phyloP scores from a whole-genome alignment of 306 rosid species.

The Trifolium repens region DNA sequence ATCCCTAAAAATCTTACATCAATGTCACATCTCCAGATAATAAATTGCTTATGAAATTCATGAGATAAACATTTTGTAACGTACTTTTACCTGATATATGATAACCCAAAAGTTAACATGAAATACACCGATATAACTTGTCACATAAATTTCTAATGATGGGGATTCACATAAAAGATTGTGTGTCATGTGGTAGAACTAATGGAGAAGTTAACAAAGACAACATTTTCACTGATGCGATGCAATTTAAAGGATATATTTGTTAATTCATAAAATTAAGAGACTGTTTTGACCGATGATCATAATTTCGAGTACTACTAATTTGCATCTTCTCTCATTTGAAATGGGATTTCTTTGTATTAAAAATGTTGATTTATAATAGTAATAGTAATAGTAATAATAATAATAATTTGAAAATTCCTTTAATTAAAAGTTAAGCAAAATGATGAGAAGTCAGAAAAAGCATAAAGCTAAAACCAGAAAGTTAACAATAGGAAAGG shows the following conservation, averaged over 20 bases:
- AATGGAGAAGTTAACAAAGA: neutral
- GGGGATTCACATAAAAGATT: neutral
- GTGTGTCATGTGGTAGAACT: too few relatives aligned
- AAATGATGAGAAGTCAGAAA: constrained; percentile 47
- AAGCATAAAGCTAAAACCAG: constrained; percentile 45
- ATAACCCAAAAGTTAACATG: neutral
- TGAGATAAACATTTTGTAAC: neutral
- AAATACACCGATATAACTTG: neutral
- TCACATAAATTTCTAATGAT: neutral
- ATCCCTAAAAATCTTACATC: neutral
- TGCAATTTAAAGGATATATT: neutral
- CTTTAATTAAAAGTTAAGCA: constrained; percentile 34
- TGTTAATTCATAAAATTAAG: neutral
- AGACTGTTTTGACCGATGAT: neutral
- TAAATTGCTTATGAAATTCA: neutral
- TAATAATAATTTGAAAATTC: neutral
- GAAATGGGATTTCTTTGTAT: neutral
- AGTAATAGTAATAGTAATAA: neutral
- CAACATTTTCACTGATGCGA: neutral
- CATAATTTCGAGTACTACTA: neutral
- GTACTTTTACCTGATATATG: too few relatives aligned
- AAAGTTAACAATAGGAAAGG: constrained; percentile 43
- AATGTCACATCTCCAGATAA: neutral
- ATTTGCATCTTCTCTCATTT: neutral
- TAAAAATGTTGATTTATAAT: neutral